A percentile compares a stretch with the other conserved stretches of the same genome.
Conservation (phyloP, 805 yeast genomes). For the Kodamaea restingae region DNA sequence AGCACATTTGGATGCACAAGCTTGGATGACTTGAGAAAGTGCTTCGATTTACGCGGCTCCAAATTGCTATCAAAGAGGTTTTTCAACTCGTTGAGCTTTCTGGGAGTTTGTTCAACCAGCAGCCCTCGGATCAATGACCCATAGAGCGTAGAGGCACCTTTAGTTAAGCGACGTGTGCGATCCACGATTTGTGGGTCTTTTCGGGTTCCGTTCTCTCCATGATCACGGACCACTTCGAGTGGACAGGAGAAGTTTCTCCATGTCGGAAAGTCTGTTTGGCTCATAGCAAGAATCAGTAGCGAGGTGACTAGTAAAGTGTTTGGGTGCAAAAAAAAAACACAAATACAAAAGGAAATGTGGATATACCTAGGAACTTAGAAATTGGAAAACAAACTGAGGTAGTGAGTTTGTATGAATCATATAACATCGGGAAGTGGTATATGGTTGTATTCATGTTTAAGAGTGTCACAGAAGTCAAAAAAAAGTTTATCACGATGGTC, state of each 20-base stretch:
- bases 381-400: too few species aligned
- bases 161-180: not conserved
- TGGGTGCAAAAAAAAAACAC: conserved; percentile 5
- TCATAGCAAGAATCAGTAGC: conserved; percentile 5
- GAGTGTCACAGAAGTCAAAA: too few species aligned
- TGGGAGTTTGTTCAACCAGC: not conserved
- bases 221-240: not conserved
- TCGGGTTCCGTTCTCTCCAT: too few species aligned
- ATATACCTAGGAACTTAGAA: too few species aligned
- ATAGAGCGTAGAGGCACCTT: conserved; percentile 1
- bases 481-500: too few species aligned
- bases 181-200: not conserved
- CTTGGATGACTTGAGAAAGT: not conserved
- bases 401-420: too few species aligned
- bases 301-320: not conserved
- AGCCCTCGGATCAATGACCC: not conserved
- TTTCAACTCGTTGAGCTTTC: not conserved
- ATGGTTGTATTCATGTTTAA: too few species aligned
- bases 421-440: too few species aligned
- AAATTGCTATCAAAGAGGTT: not conserved
- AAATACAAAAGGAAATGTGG: too few species aligned
- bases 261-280: not conserved
- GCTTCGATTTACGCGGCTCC: not conserved
- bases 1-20: not conserved
- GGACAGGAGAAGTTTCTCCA: conserved; percentile 2